A percentile compares a stretch with the other conserved stretches of the same genome.
Conservation (phyloP, 2,329 filamentous ascomycete species). For the Calonectria hongkongensis region DNA sequence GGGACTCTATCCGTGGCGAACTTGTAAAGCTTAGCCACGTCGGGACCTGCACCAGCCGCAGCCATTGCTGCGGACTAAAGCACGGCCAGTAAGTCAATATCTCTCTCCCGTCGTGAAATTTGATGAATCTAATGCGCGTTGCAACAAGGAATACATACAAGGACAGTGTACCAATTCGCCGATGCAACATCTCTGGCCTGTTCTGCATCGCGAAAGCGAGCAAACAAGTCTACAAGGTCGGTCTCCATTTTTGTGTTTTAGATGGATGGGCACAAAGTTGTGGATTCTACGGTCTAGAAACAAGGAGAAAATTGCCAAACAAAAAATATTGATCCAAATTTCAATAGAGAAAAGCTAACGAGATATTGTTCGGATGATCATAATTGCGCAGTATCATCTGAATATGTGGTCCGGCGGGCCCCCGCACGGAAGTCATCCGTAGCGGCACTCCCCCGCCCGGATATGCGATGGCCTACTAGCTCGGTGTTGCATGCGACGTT, state of each 20-base stretch:
- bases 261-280: neutral
- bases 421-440: neutral
- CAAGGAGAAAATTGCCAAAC: neutral
- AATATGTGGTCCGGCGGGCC: neutral
- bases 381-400: neutral
- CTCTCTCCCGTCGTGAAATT: neutral
- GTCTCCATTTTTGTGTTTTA: neutral
- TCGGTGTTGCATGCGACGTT: neutral
- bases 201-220: neutral
- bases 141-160: neutral
- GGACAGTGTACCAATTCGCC: neutral
- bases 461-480: neutral
- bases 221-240: neutral
- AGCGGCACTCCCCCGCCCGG: neutral
- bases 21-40: neutral
- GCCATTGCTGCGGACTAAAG: slow-evolving; percentile 1
- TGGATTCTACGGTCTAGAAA: neutral
- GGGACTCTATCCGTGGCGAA: neutral
- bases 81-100: neutral
- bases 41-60: neutral
- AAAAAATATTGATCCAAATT: neutral
- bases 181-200: neutral
- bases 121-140: neutral
- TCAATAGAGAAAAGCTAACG: neutral
- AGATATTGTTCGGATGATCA: neutral